These are phyloP conservation scores for Castanopsis chinensis DNA, from an alignment of 306 rosid species.

Conservation along the genomic window DNA sequence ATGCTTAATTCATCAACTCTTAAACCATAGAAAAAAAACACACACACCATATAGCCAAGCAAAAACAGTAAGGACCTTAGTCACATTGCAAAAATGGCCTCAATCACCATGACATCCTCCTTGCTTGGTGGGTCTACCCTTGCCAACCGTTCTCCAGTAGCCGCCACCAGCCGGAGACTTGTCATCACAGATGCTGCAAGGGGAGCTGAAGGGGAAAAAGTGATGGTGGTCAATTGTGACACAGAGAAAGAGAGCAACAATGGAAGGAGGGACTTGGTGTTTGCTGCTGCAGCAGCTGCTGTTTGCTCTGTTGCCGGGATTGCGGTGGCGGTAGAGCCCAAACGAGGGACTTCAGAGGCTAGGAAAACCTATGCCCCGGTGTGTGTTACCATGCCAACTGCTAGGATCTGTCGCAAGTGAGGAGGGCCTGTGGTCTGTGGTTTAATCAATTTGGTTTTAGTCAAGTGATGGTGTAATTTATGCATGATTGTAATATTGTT, in stretches of 20 bases:
- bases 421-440: background rate
- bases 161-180: background rate
- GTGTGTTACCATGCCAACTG: slow-evolving; percentile 58
- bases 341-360: slow-evolving; percentile 37
- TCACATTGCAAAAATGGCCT: slow-evolving; percentile 32
- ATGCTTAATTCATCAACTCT: slow-evolving; percentile 1
- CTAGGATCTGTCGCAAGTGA: slow-evolving; percentile 44
- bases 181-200: slow-evolving; percentile 17
- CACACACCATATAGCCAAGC: background rate
- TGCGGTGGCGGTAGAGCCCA: slow-evolving; percentile 39
- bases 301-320: slow-evolving; percentile 37
- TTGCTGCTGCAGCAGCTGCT: slow-evolving; percentile 35
- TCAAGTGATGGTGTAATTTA: background rate
- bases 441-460: background rate
- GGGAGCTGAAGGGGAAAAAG: slow-evolving; percentile 23
- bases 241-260: slow-evolving; percentile 20
- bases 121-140: slow-evolving; percentile 17
- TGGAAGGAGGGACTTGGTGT: slow-evolving; percentile 45
- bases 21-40: background rate
- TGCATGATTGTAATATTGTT: background rate
- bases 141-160: background rate
- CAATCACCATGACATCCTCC: slow-evolving; percentile 46
- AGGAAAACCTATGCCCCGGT: slow-evolving; percentile 44
- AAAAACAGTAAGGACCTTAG: background rate
- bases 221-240: slow-evolving; percentile 17